Evolutionary conservation across 129 eudicot genomes (phyloP).

Genomic region (carrot (Daucus carota)): DH1_v3.0 NC_030383.2:45209501-45210000

Average conservation of each 20-base stretch:
- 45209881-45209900: no score
- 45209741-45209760: not conserved
- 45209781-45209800: not conserved
- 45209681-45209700: no score
- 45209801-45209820: not conserved
- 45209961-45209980: no score
- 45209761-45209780: not conserved
- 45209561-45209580: slow-evolving; percentile 9
- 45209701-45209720: no score
- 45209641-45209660: slow-evolving; percentile 24
- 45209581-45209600: slow-evolving; percentile 12
- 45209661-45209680: not conserved
- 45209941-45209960: no score
- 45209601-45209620: slow-evolving; percentile 11
- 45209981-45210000: no score
- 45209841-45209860: slow-evolving; percentile 5
- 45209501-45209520: slow-evolving; percentile 18
- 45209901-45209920: no score
- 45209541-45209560: slow-evolving; percentile 39
- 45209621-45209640: slow-evolving; percentile 4
- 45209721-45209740: not conserved
- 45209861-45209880: no score
- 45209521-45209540: slow-evolving; percentile 33
- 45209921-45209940: no score
- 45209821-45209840: not conserved